Evolutionary conservation across 2,329 filamentous ascomycete genomes (phyloP), one percentile per base, ranked within the genome.

Genomic region (Hymenoscyphus scutula): DNA sequence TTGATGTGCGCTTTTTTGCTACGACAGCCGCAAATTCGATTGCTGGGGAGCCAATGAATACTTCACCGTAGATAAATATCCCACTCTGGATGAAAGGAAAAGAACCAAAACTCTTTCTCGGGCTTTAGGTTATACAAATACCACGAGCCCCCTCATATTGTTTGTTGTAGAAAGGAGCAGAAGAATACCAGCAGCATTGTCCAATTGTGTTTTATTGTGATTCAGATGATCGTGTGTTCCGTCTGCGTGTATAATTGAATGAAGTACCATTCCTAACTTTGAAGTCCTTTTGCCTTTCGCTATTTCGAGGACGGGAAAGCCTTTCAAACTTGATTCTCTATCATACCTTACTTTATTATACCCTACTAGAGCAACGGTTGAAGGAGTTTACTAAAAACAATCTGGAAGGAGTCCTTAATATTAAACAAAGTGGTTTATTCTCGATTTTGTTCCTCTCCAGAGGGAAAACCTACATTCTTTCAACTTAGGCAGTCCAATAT

Each of bases 1-100:
- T 98, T 70, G 95, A 99, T 79, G 95, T 99, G 73, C 88, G 95
- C 77, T 99, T 94, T 82, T 99, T 97, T 79, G 95, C 95, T 67
- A 96, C 92, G 65, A 96, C 91, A 67, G 94, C 95, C 56, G 89
- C 89, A 65, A 87, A 76, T 63, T 79, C 72, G 73, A 70, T 74
- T 58, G 69, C 79, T 67, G 78, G 78, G 64, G 83, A 84, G 73
- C 78, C 76, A 65, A 84, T 82, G 82, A 78, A 81, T 72, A 85
- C 79, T 66, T 82, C 80, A 67, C 79, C 74, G 69, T 76, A 74
- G 70, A 73, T 68, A 60, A 71, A 69, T 68, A 70, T 68, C 63
- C 58, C 60, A n/a, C 56, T 59, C 62, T 32, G 61, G 61, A 61
- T 64, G 62, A 65, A 34, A 37, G 27, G 38, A 55, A 58, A 58